A percentile compares a stretch with the other conserved stretches of the same genome.
These are phyloP conservation scores for Kwoniella dejecticola DNA, from an alignment of 768 basidiomycete species.

Conservation along the genomic window DNA sequence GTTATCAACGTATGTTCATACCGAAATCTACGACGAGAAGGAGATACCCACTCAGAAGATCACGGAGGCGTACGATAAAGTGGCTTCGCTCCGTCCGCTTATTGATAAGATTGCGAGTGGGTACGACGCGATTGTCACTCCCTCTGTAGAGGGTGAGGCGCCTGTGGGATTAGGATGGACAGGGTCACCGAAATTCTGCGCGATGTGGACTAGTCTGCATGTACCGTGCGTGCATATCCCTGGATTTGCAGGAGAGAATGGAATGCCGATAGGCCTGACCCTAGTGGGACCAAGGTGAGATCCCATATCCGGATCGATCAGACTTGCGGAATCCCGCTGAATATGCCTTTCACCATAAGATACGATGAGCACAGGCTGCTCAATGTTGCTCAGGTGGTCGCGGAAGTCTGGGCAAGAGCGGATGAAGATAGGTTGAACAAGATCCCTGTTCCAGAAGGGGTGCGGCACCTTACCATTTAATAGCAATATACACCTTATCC, in stretches of 20 bases:
- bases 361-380: conserved; percentile 48
- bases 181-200: conserved; percentile 32
- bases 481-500: no score
- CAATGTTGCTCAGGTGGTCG: conserved; percentile 37
- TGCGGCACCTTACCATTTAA: conserved; percentile 10
- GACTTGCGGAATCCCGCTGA: no score
- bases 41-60: conserved; percentile 20
- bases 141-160: conserved; percentile 45
- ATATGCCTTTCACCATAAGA: no score
- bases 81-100: conserved; percentile 40
- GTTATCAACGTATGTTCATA: conserved; percentile 32
- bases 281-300: conserved; percentile 33
- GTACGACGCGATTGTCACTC: conserved; percentile 50
- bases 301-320: conserved; percentile 7
- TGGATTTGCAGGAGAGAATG: conserved; percentile 45
- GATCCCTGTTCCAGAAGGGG: conserved; percentile 16
- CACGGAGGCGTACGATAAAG: conserved; percentile 44
- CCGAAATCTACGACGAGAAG: conserved; percentile 37
- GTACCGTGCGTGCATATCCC: conserved; percentile 46
- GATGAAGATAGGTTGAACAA: conserved; percentile 31
- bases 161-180: conserved; percentile 29
- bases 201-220: conserved; percentile 52
- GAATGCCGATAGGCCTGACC: conserved; percentile 51
- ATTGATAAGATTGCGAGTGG: conserved; percentile 46
- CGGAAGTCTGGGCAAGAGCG: conserved; percentile 28